A percentile compares a stretch with the other conserved stretches of the same genome.
Conservation (phyloP, 2,329 filamentous ascomycete species). For the Apiospora pterosperma region DNA sequence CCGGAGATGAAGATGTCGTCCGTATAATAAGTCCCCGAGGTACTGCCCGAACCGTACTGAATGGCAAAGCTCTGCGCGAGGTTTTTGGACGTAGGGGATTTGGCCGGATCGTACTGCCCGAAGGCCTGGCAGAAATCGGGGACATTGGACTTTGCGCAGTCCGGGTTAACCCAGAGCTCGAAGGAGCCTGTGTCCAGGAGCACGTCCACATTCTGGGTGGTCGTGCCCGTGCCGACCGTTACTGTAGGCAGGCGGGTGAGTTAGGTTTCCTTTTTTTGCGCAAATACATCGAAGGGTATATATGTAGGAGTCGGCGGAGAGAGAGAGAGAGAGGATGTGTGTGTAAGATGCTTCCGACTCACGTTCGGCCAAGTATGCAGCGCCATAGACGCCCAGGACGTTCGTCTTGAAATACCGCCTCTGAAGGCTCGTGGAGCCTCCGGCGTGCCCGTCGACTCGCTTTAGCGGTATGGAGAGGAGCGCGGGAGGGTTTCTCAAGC, state of each 20-base stretch:
- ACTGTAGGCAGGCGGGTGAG: conserved; percentile 26
- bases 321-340: background rate
- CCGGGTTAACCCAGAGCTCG: conserved; percentile 53
- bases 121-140: conserved; percentile 35
- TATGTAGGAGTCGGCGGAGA: no score
- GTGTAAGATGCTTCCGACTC: background rate
- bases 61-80: conserved; percentile 32
- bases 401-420: conserved; percentile 24
- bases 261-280: background rate
- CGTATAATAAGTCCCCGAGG: conserved; percentile 41
- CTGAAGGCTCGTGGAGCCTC: conserved; percentile 21
- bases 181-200: conserved; percentile 51
- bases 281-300: no score
- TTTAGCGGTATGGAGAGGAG: conserved; percentile 24
- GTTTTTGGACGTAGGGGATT: conserved; percentile 33
- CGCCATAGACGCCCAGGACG: conserved; percentile 24
- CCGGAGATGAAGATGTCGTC: conserved; percentile 45
- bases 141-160: conserved; percentile 35
- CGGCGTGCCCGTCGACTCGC: conserved; percentile 16
- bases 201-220: conserved; percentile 39
- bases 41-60: conserved; percentile 35
- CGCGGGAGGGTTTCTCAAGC: conserved; percentile 11
- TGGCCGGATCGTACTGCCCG: conserved; percentile 38
- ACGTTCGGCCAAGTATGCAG: conserved; percentile 29
- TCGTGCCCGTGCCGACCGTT: conserved; percentile 35